phyloP scores from a whole-genome alignment of 208 protist genomes.

The Acanthamoeba healyi region DNA sequence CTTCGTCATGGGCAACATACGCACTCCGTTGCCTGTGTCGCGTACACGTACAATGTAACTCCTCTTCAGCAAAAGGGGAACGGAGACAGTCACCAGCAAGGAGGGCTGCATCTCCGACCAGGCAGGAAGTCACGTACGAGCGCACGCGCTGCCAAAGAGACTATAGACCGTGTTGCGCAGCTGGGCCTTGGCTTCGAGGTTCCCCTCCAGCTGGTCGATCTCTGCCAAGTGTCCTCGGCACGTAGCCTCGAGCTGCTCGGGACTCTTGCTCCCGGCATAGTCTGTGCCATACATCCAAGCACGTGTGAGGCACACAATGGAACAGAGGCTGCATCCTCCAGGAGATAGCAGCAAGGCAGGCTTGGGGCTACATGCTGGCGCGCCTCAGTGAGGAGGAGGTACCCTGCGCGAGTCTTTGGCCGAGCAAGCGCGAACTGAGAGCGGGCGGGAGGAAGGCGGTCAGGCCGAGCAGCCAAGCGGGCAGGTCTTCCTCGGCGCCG shows the following conservation, averaged over 20 bases:
- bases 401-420: neutral
- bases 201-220: neutral
- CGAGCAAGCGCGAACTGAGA: neutral
- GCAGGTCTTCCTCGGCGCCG: neutral
- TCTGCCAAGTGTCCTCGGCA: neutral
- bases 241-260: neutral
- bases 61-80: no score
- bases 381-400: no score
- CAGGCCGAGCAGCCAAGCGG: neutral
- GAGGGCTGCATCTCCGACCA: neutral
- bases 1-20: neutral
- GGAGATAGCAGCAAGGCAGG: no score
- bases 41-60: no score
- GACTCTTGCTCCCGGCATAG: neutral
- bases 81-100: neutral
- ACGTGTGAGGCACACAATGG: no score
- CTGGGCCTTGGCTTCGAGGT: neutral
- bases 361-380: no score
- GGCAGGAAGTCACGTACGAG: neutral
- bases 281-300: no score
- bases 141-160: neutral
- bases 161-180: neutral
- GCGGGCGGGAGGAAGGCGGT: conserved; percentile 13
- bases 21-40: neutral
- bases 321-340: no score